phyloP scores from a whole-genome alignment of 2,329 filamentous ascomycete species.

The Fusarium sp. region DNA sequence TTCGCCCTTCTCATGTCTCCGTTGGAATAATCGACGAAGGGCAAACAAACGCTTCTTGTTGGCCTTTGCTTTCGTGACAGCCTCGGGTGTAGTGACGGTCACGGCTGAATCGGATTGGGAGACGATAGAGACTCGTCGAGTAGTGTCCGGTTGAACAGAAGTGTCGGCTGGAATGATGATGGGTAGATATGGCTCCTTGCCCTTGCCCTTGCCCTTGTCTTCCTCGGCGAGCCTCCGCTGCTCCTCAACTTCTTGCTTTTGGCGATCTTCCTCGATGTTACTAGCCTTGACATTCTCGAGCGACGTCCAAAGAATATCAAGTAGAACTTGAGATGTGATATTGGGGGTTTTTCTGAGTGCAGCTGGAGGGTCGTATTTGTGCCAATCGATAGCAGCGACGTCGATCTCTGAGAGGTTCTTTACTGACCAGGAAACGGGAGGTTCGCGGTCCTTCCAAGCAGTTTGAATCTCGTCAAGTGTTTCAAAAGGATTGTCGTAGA shows the following conservation, averaged over 20 bases:
- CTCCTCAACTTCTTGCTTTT: constrained; percentile 47
- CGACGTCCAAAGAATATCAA: constrained; percentile 57
- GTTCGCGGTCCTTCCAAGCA: constrained; percentile 37
- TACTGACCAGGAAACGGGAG: constrained; percentile 33
- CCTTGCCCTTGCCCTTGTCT: constrained; percentile 51
- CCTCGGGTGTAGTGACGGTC: constrained; percentile 13
- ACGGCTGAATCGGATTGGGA: constrained; percentile 21
- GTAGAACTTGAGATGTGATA: constrained; percentile 55
- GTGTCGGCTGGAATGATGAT: constrained; percentile 47
- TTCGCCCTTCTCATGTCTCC: constrained; percentile 53
- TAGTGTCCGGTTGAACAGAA: not conserved
- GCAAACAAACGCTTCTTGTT: constrained; percentile 49
- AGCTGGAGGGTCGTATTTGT: constrained; percentile 59
- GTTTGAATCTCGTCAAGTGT: constrained; percentile 42
- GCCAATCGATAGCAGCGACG: constrained; percentile 57
- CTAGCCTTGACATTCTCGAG: constrained; percentile 59
- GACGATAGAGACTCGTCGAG: constrained; percentile 4
- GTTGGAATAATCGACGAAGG: constrained; percentile 54
- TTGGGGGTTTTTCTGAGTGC: constrained; percentile 55
- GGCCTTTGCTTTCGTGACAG: constrained; percentile 23
- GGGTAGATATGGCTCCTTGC: constrained; percentile 53
- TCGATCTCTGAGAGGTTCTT: constrained; percentile 44
- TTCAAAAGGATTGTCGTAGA: constrained; percentile 47
- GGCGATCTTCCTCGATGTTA: constrained; percentile 48
- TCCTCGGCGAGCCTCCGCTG: constrained; percentile 34